Evolutionary conservation across 2,329 filamentous ascomycete genomes (phyloP), one percentile per base, ranked within the genome.

Genomic region (Pseudophaeomoniella oleicola): DNA sequence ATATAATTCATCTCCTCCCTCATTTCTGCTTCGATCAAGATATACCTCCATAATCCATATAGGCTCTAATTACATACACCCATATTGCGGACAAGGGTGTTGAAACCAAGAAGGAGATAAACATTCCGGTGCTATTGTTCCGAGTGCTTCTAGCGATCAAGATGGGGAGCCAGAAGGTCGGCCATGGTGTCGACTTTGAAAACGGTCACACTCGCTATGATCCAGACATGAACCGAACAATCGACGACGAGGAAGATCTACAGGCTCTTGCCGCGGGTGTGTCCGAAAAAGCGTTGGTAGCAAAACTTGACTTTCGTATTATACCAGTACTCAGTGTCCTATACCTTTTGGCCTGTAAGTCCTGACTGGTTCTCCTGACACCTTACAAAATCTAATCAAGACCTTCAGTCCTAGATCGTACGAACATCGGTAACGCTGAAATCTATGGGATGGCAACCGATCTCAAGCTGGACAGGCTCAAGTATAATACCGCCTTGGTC

Each of bases 381-480:
- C n/a, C n/a, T n/a, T n/a, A n/a, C n/a, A n/a, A n/a, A n/a, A n/a
- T n/a, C n/a, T n/a, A n/a, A n/a, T n/a, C n/a, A n/a, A n/a, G n/a
- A n/a, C n/a, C n/a, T n/a, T 27, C n/a, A 27, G 22, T 46, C 32
- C 32, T 46, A 16, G 45, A 42, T 37, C 62, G 81, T 34, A 80
- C 86, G 52, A 88, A 87, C 52, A 83, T 88, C 48, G 78, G 76
- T 55, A 87, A 87, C 57, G 82, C 81, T 17, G 72, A 69, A 31
- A 66, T 81, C 32, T 83, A 83, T 42, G 66, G 69, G 30, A 62
- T 88, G 64, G 16, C 50, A 65, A 9, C 81, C 87, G 46, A 49
- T 81, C 37, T 61, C 54, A 34, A 58, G 16, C 55, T 72, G 1
- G 42, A 45, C 3, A 51, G 54, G 27, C 55, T 64, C 42, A 51